Conservation (phyloP, 768 basidiomycete species). For the Gyrodon lividus region DNA sequence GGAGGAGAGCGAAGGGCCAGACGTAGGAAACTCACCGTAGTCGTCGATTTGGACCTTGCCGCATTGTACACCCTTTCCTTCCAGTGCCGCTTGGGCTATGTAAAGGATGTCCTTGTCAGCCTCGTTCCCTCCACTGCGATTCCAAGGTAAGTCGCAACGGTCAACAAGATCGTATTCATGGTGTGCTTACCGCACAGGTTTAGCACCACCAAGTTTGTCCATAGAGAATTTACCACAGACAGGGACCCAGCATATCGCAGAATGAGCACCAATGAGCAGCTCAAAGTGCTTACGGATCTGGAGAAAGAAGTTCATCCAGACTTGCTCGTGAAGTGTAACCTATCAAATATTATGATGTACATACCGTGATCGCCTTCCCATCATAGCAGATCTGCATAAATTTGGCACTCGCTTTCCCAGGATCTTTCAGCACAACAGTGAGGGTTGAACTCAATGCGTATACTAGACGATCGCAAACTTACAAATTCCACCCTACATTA, state of each 20-base stretch:
- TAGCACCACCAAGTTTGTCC: neutral
- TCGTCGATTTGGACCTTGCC: neutral
- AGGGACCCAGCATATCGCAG: constrained; percentile 35
- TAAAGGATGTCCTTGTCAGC: neutral
- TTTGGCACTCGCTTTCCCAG: neutral
- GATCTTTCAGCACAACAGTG: neutral
- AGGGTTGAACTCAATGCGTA: neutral
- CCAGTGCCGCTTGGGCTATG: neutral
- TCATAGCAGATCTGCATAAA: constrained; percentile 5
- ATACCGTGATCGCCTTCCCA: constrained; percentile 12
- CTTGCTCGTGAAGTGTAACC: neutral
- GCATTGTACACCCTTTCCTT: neutral
- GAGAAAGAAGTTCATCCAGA: neutral
- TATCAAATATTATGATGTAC: too few relatives aligned
- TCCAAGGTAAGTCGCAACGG: neutral
- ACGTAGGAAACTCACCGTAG: neutral
- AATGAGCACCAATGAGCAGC: constrained; percentile 41
- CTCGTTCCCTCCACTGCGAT: neutral
- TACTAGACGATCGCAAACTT: neutral
- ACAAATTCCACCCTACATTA: neutral
- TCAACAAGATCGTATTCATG: neutral
- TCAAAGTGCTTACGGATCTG: constrained; percentile 28
- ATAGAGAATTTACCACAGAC: neutral
- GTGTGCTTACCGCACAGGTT: neutral
- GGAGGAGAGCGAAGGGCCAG: neutral